Evolutionary conservation across 1,284 basidiomycete species (phyloP), one percentile per base, ranked within the genome.

Genomic region (Rhodotorula sp.): DNA sequence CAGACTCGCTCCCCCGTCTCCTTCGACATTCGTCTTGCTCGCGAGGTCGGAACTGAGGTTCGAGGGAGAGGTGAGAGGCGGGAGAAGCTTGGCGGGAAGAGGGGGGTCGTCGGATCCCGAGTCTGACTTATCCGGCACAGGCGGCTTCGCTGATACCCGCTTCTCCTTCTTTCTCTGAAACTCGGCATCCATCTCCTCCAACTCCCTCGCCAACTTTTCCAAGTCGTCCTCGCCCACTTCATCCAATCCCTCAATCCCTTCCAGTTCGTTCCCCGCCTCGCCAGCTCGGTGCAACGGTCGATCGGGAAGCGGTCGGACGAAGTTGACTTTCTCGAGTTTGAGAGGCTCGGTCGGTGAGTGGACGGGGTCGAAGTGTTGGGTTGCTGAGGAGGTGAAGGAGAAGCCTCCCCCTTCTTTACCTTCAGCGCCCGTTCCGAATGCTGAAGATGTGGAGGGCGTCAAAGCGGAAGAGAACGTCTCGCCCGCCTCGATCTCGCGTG

Each of bases 181-280:
- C 58, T 66, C 63, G 32, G 63, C 55, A n/a, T 71, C 69, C 24
- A 71, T 69, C 24, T 44, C 51, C 54, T 71, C 72, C 15, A 69
- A 36, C 54, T 74, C 73, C 22, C 62, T 62, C 55, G 64, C 68
- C 13, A 74, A 36, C 32, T 52, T 24, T 36, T 72, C 67, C n/a
- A 72, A 46, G 44, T 67, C 72, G 22, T 68, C 67, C 44, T 70
- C 64, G 15, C 49, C 52, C 7, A 64, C 15, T 3, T 55, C 39
- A 8, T 54, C 68, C 39, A 54, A 27, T 13, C 39, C 39, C 1
- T 70, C 68, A 27, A 74, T 59, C 19, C 73, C 73, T 3, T 67
- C 70, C 11, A 72, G 47, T 10, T 62, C 59, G 44, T 71, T n/a
- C n/a, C n/a, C 69, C 29, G 34, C 20, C 20, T 30, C 53, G 1